These are phyloP conservation scores for Russula sp. DNA, from an alignment of 768 basidiomycete species.

Conservation along the genomic window DNA sequence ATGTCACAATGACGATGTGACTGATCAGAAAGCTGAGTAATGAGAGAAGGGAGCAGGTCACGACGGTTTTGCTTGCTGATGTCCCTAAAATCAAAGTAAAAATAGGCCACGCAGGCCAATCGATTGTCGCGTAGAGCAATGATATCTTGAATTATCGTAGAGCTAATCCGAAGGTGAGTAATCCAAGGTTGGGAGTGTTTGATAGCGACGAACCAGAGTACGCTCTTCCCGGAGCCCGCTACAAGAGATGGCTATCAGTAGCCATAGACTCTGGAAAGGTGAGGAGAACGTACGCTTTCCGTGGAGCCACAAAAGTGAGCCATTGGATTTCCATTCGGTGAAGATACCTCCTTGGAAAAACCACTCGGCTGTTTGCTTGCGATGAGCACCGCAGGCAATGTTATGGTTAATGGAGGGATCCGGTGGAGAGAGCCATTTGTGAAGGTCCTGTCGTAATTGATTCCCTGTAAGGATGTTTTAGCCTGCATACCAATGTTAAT, in stretches of 20 bases:
- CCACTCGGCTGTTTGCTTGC: background rate
- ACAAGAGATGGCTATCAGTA: background rate
- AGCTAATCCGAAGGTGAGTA: background rate
- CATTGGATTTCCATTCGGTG: background rate
- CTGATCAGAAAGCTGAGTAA: background rate
- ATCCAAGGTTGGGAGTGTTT: background rate
- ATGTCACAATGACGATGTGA: background rate
- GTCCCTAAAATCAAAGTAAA: constrained; percentile 6
- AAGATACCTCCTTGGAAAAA: background rate
- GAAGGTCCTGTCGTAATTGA: background rate
- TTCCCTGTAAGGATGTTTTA: background rate
- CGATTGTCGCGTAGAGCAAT: background rate
- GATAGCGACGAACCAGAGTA: background rate
- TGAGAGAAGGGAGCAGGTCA: background rate
- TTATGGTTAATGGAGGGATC: background rate
- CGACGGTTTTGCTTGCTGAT: background rate
- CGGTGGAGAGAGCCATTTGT: background rate
- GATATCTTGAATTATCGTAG: constrained; percentile 1
- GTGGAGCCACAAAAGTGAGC: background rate
- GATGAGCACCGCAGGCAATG: background rate
- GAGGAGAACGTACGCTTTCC: background rate
- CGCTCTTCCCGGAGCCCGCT: constrained; percentile 3
- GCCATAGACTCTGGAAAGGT: no score
- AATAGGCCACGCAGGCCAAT: background rate
- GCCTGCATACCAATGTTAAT: background rate